Base-by-base conservation (phyloP, 352 stramenopile genomes). In the Globisporangium takayamanum region DNA sequence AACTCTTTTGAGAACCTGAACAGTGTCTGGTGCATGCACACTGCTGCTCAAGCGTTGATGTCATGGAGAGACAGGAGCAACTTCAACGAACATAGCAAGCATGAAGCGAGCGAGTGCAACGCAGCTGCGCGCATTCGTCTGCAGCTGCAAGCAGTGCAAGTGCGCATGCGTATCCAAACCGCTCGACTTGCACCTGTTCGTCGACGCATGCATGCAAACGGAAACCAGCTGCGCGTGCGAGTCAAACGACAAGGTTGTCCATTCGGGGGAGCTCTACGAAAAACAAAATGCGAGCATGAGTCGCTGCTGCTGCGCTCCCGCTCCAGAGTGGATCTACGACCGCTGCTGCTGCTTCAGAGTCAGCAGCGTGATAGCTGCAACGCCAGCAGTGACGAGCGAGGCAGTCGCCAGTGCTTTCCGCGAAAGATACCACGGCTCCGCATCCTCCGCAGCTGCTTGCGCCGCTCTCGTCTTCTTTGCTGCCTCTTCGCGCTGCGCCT, bases 301-400 rank as follows among this genome's bases (percentile, higher is more conserved):
- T 39, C 33, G 33, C 33, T 39, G 33, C 5, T 39, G 33, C 33
- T 39, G 33, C 33, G 33, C 33, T 39, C 33, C 33, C 10, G 10
- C 33, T 39, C 33, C 33, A 39, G 33, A 10, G 33, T 39, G 33
- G 18, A 30, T 62, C 48, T 64, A 64, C 59, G 59, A 64, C 22
- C 59, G 59, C 36, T 64, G 59, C 41, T 86, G 76, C 53, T 84
- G 77, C 57, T 87, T 87, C 50, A 90, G 49, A 1, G 74, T 66
- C 55, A 91, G 52, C 36, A 93, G 39, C 10, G 79, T 78, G 11
- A 88, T 60, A 16, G 79, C 78, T 10, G 83, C 83, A 33, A 89
- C 69, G 39, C 80, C 78, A 12, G 81, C 83, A 50, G 80, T 88
- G 57, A 93, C 68, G 30, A 90, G 65, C 44, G 80, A 90, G 15